Conservation (phyloP, 768 basidiomycete species). For the Lactarius trivialis region DNA sequence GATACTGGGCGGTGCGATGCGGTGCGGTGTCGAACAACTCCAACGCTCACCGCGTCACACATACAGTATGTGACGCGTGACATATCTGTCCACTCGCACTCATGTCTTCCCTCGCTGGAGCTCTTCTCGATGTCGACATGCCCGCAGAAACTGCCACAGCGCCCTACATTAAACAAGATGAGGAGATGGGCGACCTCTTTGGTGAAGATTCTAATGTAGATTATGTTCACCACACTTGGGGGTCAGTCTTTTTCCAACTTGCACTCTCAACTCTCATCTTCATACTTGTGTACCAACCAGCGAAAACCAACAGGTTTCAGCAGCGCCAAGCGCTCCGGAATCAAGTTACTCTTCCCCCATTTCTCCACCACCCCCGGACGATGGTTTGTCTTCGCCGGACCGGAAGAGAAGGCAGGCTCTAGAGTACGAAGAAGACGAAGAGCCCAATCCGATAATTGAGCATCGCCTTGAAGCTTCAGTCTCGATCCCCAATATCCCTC, state of each 20-base stretch:
- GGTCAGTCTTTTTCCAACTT: slow-evolving; percentile 31
- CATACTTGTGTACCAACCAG: not conserved
- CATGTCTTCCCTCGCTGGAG: slow-evolving; percentile 16
- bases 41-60: not conserved
- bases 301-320: slow-evolving; percentile 11
- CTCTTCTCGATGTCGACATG: slow-evolving; percentile 19
- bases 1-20: not conserved
- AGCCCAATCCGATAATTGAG: slow-evolving; percentile 48
- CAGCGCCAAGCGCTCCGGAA: slow-evolving; percentile 25
- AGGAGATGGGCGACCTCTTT: slow-evolving; percentile 71
- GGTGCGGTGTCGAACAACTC: not conserved
- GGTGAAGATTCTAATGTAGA: slow-evolving; percentile 58
- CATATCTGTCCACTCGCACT: not conserved
- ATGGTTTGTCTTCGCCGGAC: slow-evolving; percentile 58
- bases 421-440: slow-evolving; percentile 77
- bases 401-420: slow-evolving; percentile 53
- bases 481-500: slow-evolving; percentile 80
- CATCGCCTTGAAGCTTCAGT: slow-evolving; percentile 62
- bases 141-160: slow-evolving; percentile 9
- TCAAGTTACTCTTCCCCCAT: slow-evolving; percentile 30
- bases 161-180: slow-evolving; percentile 20
- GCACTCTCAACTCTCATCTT: not conserved
- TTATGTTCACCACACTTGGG: slow-evolving; percentile 41
- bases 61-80: not conserved
- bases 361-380: slow-evolving; percentile 36